Percentiles rank a stretch among this genome's conserved stretches.
These are phyloP conservation scores for Hyphopichia khmerensis DNA, from an alignment of 1,139 yeast species.

Conservation along the genomic window DNA sequence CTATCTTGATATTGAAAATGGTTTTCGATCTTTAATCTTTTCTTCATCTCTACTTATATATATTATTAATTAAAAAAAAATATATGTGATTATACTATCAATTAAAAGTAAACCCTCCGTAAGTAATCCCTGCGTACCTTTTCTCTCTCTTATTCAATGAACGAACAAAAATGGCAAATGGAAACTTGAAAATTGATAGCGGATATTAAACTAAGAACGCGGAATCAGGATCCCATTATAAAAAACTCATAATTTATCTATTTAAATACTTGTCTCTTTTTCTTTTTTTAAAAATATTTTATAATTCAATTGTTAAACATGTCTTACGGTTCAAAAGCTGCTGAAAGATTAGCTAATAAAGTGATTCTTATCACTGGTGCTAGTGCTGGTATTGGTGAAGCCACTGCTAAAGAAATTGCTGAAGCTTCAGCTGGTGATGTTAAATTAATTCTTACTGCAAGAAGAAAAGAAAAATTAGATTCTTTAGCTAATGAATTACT, in stretches of 20 bases:
- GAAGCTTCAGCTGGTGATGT: conserved; percentile 37
- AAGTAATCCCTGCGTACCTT: neutral
- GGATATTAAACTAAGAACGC: no score
- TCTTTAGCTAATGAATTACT: conserved; percentile 25
- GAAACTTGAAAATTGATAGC: no score
- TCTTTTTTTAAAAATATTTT: neutral
- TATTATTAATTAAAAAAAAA: conserved; percentile 2
- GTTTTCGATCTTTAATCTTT: neutral
- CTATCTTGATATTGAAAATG: neutral
- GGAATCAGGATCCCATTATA: no score
- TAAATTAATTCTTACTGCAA: conserved; percentile 41
- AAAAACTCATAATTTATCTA: no score
- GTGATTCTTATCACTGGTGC: conserved; percentile 72
- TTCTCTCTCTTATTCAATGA: no score
- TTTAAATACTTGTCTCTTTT: neutral
- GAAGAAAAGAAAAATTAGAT: conserved; percentile 40
- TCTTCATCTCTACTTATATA: conserved; percentile 1
- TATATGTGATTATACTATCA: conserved; percentile 1
- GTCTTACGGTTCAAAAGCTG: conserved; percentile 54
- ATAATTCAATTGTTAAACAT: conserved; percentile 17
- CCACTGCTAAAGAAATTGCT: conserved; percentile 42
- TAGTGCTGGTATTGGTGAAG: conserved; percentile 60
- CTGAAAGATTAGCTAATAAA: conserved; percentile 60
- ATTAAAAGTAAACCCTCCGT: neutral
- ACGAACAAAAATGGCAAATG: no score